Evolutionary conservation across 176 grass and related monocot species (phyloP).

Genomic region (Carex parvula): DNA sequence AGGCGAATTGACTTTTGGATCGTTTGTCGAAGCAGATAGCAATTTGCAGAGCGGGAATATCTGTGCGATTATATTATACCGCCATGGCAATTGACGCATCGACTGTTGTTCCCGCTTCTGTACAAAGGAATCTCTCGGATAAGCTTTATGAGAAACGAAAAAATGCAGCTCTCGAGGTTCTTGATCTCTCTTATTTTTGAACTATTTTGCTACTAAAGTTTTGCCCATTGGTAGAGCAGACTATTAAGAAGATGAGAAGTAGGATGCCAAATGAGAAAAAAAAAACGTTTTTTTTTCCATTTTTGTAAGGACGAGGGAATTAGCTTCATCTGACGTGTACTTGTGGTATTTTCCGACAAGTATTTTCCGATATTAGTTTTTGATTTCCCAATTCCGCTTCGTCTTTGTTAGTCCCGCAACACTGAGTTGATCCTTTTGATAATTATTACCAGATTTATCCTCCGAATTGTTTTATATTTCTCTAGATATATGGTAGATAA

Average conservation of each 20-base stretch:
- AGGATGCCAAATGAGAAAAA: background rate
- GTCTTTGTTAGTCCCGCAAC: background rate
- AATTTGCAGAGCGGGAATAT: conserved; percentile 25
- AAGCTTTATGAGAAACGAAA: conserved; percentile 99
- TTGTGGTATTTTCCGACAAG: background rate
- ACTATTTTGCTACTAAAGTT: background rate
- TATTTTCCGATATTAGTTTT: background rate
- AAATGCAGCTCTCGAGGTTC: conserved; percentile 97
- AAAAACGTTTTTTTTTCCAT: background rate
- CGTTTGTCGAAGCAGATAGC: conserved; percentile 38
- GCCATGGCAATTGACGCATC: conserved; percentile 63
- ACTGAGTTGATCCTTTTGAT: background rate
- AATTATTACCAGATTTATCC: conserved; percentile 8
- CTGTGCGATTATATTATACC: background rate
- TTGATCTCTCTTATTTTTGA: conserved; percentile 18
- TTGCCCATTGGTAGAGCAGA: conserved; percentile 8
- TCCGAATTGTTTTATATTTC: background rate
- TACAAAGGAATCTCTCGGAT: conserved; percentile 87
- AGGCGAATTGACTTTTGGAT: conserved; percentile 49
- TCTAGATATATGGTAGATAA: background rate
- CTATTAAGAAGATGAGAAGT: conserved; percentile 1
- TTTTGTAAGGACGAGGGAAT: background rate
- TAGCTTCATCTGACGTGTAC: background rate
- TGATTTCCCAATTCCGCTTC: background rate
- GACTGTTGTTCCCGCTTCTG: conserved; percentile 70